phyloP scores from a whole-genome alignment of 2,329 filamentous ascomycete genomes.

The Paraphaeosphaeria minitans region DNA sequence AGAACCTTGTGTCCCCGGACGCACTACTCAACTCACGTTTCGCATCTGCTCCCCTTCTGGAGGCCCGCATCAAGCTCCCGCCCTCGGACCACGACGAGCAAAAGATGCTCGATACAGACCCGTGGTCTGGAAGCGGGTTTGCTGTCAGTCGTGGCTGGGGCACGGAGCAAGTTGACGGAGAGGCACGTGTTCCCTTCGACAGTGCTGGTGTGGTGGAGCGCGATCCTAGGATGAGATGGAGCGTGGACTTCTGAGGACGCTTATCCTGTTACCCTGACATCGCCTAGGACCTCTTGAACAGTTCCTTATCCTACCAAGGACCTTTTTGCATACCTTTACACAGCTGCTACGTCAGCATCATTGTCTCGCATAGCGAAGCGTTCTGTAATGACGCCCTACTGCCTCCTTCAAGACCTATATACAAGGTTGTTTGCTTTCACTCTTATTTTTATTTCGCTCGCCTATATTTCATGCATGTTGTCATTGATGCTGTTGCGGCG shows the following conservation, averaged over 20 bases:
- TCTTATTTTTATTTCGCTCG: neutral
- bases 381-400: neutral
- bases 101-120: constrained; percentile 16
- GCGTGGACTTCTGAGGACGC: constrained; percentile 47
- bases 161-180: constrained; percentile 23
- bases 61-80: constrained; percentile 46
- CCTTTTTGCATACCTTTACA: neutral
- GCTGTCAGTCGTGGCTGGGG: constrained; percentile 25
- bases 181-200: constrained; percentile 41
- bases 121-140: constrained; percentile 28
- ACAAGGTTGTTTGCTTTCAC: neutral
- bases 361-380: neutral
- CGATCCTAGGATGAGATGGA: constrained; percentile 49
- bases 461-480: neutral
- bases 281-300: neutral
- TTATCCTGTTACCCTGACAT: neutral
- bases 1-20: constrained; percentile 45
- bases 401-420: neutral
- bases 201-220: constrained; percentile 39
- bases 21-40: constrained; percentile 43
- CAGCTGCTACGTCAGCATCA: neutral
- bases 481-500: neutral
- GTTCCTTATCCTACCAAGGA: neutral
- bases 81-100: constrained; percentile 38
- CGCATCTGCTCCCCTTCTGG: constrained; percentile 45